These are phyloP conservation scores for Linnemannia zychae DNA, from an alignment of 192 early-diverging fungal species.

Conservation along the genomic window DNA sequence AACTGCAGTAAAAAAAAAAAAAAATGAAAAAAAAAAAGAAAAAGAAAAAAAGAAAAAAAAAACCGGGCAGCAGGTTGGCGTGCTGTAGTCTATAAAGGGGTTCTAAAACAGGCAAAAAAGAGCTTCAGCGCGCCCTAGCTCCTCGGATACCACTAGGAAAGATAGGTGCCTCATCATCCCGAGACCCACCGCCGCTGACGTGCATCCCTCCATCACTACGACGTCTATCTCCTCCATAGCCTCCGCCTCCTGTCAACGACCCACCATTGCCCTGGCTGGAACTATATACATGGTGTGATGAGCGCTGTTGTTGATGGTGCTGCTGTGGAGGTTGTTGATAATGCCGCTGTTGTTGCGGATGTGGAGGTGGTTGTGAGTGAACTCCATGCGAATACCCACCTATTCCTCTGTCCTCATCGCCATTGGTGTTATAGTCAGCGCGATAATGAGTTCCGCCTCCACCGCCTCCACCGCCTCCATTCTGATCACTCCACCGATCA, in stretches of 20 bases:
- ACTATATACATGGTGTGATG: slow-evolving; percentile 36
- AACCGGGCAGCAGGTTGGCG: too few species aligned
- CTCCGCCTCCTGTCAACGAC: background rate
- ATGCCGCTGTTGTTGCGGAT: slow-evolving; percentile 3
- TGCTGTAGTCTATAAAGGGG: too few species aligned
- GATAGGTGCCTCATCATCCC: slow-evolving; percentile 32
- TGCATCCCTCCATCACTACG: slow-evolving; percentile 3
- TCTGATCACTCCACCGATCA: slow-evolving; percentile 13
- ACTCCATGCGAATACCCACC: slow-evolving; percentile 3
- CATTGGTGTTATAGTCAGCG: slow-evolving; percentile 12
- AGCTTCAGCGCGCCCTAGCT: slow-evolving; percentile 33
- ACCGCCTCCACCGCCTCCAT: slow-evolving; percentile 3
- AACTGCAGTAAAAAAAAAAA: background rate
- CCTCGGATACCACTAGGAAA: slow-evolving; percentile 43
- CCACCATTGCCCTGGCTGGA: slow-evolving; percentile 18
- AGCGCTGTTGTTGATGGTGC: background rate
- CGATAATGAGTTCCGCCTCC: background rate
- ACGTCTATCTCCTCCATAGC: slow-evolving; percentile 8
- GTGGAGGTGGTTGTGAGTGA: background rate
- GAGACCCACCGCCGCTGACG: background rate
- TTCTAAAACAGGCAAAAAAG: too few species aligned
- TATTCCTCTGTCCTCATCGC: background rate
- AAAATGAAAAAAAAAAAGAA: background rate
- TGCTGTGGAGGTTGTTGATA: background rate
- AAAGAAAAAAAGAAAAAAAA: too few species aligned